Conservation (phyloP, 805 yeast species). For the Clavispora fructus region DNA sequence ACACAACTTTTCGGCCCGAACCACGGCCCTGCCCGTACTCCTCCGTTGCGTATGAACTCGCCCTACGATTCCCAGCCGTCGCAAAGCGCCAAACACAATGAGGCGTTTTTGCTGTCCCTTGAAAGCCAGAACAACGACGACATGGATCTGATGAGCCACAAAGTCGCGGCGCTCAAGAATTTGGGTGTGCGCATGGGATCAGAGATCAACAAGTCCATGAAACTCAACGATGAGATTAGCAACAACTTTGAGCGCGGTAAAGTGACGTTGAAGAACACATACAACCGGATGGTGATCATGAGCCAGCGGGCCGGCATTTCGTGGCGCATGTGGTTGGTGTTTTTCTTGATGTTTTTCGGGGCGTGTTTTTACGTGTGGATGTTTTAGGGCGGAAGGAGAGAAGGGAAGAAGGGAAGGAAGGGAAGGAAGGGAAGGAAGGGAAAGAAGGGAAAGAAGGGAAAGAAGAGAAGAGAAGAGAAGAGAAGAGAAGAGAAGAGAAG, state of each 20-base stretch:
- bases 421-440: too few species aligned
- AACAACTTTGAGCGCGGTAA: constrained; percentile 36
- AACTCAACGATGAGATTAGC: constrained; percentile 37
- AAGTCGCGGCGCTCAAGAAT: constrained; percentile 37
- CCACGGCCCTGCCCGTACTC: constrained; percentile 4
- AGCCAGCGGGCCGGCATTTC: constrained; percentile 42
- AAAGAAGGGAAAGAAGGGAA: too few species aligned
- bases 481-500: too few species aligned
- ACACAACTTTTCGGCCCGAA: constrained; percentile 31
- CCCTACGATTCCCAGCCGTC: constrained; percentile 32
- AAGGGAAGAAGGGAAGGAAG: too few species aligned
- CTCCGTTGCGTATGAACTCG: constrained; percentile 30
- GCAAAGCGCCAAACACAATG: constrained; percentile 35
- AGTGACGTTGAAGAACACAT: constrained; percentile 37
- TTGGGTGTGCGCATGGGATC: constrained; percentile 39
- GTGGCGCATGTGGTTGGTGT: constrained; percentile 41
- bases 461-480: too few species aligned
- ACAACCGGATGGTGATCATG: constrained; percentile 40
- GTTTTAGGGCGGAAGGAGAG: constrained; percentile 2
- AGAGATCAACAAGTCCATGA: constrained; percentile 37
- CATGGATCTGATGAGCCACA: constrained; percentile 35
- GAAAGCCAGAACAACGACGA: constrained; percentile 42
- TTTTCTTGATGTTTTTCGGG: constrained; percentile 29
- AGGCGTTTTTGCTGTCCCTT: constrained; percentile 37
- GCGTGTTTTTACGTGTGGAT: constrained; percentile 43